A percentile compares a stretch with the other conserved stretches of the same genome.
Conservation (phyloP, 2,329 filamentous ascomycete genomes). For the Chrysosphaeria jannelii region DNA sequence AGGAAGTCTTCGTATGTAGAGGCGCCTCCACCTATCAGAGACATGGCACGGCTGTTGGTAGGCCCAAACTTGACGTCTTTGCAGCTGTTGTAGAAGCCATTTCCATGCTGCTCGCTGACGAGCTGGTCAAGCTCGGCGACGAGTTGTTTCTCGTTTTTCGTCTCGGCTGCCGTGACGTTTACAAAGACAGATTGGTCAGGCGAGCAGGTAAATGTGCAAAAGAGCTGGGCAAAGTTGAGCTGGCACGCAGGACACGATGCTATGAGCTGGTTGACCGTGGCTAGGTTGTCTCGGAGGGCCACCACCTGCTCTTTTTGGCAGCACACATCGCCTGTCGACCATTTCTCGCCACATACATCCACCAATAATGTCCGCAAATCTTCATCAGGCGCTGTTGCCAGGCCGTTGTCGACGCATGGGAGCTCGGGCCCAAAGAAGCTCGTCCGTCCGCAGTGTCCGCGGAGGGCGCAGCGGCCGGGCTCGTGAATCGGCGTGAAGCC, state of each 20-base stretch:
- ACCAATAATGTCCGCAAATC: slow-evolving; percentile 50
- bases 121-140: slow-evolving; percentile 80
- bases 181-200: slow-evolving; percentile 87
- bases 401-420: slow-evolving; percentile 74
- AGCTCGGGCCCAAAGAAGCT: slow-evolving; percentile 70
- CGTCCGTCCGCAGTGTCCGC: slow-evolving; percentile 75
- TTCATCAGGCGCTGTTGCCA: slow-evolving; percentile 43
- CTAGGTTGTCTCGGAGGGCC: slow-evolving; percentile 54
- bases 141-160: slow-evolving; percentile 26
- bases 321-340: slow-evolving; percentile 60
- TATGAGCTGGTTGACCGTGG: slow-evolving; percentile 67
- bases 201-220: slow-evolving; percentile 95
- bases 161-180: slow-evolving; percentile 53
- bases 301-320: slow-evolving; percentile 59
- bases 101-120: slow-evolving; percentile 55
- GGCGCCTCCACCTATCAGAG: slow-evolving; percentile 82
- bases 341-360: slow-evolving; percentile 61
- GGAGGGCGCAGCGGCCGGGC: slow-evolving; percentile 62
- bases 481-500: slow-evolving; percentile 38
- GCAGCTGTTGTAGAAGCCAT: slow-evolving; percentile 84
- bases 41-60: slow-evolving; percentile 78
- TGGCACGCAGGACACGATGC: slow-evolving; percentile 89
- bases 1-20: slow-evolving; percentile 69
- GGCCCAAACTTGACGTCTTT: slow-evolving; percentile 97
- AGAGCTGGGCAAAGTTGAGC: slow-evolving; percentile 93